phyloP scores from a whole-genome alignment of 441 rosid species.

The Rhodomyrtus psidioides region DNA sequence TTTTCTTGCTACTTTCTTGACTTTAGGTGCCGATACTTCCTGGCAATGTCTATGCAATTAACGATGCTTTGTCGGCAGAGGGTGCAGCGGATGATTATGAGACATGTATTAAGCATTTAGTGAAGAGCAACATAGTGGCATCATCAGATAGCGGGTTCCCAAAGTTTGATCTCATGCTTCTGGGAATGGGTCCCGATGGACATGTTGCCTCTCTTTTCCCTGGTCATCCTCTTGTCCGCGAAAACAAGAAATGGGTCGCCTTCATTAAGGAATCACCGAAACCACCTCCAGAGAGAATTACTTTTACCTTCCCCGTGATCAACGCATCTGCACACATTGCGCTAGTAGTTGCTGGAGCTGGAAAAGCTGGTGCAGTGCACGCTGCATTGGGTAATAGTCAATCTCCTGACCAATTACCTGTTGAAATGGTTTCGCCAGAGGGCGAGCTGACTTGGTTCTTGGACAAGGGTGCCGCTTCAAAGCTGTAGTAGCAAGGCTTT shows the following conservation, averaged over 20 bases:
- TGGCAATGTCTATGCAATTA: slow-evolving; percentile 67
- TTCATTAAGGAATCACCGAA: slow-evolving; percentile 75
- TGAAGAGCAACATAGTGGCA: slow-evolving; percentile 21
- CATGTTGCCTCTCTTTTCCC: slow-evolving; percentile 88
- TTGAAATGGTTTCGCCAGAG: slow-evolving; percentile 55
- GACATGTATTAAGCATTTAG: slow-evolving; percentile 56
- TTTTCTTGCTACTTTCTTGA: background rate
- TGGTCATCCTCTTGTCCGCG: slow-evolving; percentile 52
- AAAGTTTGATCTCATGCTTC: slow-evolving; percentile 73
- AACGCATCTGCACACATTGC: slow-evolving; percentile 68
- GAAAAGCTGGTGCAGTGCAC: slow-evolving; percentile 54
- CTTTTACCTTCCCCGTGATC: slow-evolving; percentile 77
- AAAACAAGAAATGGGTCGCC: slow-evolving; percentile 66
- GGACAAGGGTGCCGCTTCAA: slow-evolving; percentile 73
- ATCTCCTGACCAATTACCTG: slow-evolving; percentile 37
- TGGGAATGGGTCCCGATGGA: slow-evolving; percentile 95
- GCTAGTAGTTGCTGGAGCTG: slow-evolving; percentile 61
- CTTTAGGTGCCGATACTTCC: slow-evolving; percentile 54
- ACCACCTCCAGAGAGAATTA: slow-evolving; percentile 80
- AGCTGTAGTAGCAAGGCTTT: slow-evolving; percentile 22
- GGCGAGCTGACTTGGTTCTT: slow-evolving; percentile 75
- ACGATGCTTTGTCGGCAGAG: slow-evolving; percentile 60
- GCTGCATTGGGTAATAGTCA: slow-evolving; percentile 36
- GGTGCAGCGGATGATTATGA: slow-evolving; percentile 87
- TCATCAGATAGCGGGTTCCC: slow-evolving; percentile 57